Percentiles rank a stretch among this genome's conserved stretches.
Conservation (phyloP, 768 basidiomycete species). For the Pleurotus pulmonarius region DNA sequence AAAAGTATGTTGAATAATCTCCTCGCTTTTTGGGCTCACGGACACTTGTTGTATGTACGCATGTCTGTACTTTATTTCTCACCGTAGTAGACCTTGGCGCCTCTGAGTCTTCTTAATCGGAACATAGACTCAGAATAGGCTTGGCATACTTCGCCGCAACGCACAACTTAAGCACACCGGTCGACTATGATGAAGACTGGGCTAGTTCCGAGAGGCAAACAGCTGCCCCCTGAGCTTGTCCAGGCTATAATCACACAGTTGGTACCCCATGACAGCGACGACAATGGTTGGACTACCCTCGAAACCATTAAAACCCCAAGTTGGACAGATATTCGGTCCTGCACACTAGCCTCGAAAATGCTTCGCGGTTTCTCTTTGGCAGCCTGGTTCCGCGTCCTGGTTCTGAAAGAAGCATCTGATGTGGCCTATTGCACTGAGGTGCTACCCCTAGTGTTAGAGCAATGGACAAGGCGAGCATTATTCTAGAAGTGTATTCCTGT, state of each 20-base stretch:
- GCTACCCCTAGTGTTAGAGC: not conserved
- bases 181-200: too few species aligned
- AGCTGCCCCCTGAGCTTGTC: constrained; percentile 1
- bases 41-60: not conserved
- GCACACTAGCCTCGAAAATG: not conserved
- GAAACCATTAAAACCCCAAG: not conserved
- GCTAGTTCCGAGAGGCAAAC: too few species aligned
- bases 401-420: constrained; percentile 2
- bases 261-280: not conserved
- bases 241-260: not conserved
- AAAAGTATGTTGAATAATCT: not conserved
- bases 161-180: too few species aligned
- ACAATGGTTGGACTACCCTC: not conserved
- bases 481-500: too few species aligned
- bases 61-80: not conserved
- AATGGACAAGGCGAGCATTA: constrained; percentile 1
- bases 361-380: constrained; percentile 3
- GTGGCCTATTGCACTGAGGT: not conserved
- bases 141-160: too few species aligned
- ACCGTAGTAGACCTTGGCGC: too few species aligned
- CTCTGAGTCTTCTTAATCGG: too few species aligned
- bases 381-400: constrained; percentile 5
- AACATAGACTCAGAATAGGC: too few species aligned
- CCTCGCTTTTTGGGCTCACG: not conserved
- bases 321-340: not conserved